These are phyloP conservation scores for Codiaeum variegatum DNA, from an alignment of 441 rosid species.

Conservation along the genomic window DNA sequence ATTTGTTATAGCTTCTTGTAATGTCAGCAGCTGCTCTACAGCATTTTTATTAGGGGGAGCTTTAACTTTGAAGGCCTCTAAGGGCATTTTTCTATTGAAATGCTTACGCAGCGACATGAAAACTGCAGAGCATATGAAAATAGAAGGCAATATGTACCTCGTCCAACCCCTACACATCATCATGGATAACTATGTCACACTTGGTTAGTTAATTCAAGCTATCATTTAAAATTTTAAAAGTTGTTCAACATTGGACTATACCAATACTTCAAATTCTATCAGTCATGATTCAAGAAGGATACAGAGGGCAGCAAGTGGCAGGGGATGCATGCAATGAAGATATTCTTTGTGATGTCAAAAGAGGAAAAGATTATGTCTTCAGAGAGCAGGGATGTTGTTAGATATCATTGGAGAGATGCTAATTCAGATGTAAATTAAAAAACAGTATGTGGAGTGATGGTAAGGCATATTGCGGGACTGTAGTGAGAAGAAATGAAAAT, in stretches of 20 bases:
- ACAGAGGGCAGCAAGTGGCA: too few species aligned
- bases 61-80: conserved; percentile 55
- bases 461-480: too few species aligned
- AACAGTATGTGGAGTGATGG: too few species aligned
- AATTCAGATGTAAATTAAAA: too few species aligned
- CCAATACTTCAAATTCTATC: too few species aligned
- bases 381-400: too few species aligned
- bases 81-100: conserved; percentile 45
- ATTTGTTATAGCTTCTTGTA: conserved; percentile 72
- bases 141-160: conserved; percentile 50
- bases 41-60: conserved; percentile 74
- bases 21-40: conserved; percentile 73
- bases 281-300: too few species aligned
- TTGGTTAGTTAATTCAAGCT: conserved; percentile 3
- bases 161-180: conserved; percentile 66
- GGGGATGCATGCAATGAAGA: too few species aligned
- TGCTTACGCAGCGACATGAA: conserved; percentile 59
- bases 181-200: conserved; percentile 21
- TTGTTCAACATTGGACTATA: neutral
- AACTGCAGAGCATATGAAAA: conserved; percentile 45
- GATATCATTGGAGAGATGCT: too few species aligned
- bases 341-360: too few species aligned
- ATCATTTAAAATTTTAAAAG: neutral
- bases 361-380: too few species aligned
- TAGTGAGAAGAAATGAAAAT: too few species aligned